Evolutionary conservation across 495 filamentous ascomycete genomes (phyloP).

Genomic region (Daldinia childiae): DNA sequence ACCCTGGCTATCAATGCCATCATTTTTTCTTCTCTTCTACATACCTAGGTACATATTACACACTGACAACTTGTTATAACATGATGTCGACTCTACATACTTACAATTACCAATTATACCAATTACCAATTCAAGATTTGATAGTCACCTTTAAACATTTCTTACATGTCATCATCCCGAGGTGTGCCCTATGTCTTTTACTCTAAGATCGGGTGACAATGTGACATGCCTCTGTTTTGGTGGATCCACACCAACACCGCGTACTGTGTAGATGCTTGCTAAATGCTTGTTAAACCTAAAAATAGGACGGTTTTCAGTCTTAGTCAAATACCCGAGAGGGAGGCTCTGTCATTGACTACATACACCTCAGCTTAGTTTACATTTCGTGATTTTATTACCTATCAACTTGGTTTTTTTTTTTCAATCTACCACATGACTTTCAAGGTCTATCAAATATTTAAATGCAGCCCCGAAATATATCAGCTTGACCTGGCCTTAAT

Average conservation of each 20-base stretch:
- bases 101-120: background rate
- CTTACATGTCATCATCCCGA: background rate
- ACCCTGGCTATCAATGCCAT: background rate
- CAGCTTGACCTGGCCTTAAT: background rate
- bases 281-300: slow-evolving; percentile 2
- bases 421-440: background rate
- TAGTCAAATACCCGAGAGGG: background rate
- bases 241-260: background rate
- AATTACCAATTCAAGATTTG: background rate
- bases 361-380: background rate
- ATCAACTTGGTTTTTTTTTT: background rate
- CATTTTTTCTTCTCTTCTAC: background rate
- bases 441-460: background rate
- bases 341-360: background rate
- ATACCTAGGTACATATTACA: too few species aligned
- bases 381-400: background rate
- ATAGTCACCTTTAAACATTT: background rate
- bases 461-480: background rate
- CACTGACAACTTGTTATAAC: too few species aligned
- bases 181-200: background rate
- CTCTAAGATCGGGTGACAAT: background rate
- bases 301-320: background rate
- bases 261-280: background rate
- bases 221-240: background rate
- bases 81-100: too few species aligned